phyloP scores from a whole-genome alignment of 768 basidiomycete species.

The Amanita exitialis region DNA sequence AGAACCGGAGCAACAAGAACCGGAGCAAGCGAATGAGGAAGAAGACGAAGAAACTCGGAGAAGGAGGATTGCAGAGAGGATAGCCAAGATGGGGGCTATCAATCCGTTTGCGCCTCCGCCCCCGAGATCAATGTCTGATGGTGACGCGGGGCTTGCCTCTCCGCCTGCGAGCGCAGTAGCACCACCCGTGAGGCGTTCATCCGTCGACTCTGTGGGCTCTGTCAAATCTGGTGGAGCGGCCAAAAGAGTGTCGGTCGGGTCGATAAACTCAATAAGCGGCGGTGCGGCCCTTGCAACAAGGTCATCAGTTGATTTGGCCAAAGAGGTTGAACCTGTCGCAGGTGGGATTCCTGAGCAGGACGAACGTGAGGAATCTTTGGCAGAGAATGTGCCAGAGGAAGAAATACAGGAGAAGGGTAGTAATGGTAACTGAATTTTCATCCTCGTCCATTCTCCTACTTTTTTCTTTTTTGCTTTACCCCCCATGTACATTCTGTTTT shows the following conservation, averaged over 20 bases:
- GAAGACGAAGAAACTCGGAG: conserved; percentile 46
- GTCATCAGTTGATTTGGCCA: background rate
- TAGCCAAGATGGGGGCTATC: conserved; percentile 60
- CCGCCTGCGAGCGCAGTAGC: background rate
- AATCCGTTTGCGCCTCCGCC: conserved; percentile 34
- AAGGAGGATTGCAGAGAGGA: conserved; percentile 51
- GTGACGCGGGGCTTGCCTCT: background rate
- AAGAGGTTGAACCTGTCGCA: background rate
- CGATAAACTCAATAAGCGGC: background rate
- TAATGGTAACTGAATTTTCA: conserved; percentile 14
- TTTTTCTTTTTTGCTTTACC: background rate
- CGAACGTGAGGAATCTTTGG: conserved; percentile 8
- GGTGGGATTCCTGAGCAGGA: conserved; percentile 3
- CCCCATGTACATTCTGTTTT: background rate
- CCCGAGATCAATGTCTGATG: conserved; percentile 10
- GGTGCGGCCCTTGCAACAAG: background rate
- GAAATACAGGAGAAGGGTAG: too few species aligned
- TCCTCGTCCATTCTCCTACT: background rate
- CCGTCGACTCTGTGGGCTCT: conserved; percentile 4
- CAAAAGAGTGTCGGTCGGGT: background rate
- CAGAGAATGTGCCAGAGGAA: background rate
- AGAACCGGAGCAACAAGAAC: conserved; percentile 5
- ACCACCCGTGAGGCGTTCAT: background rate
- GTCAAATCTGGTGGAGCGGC: conserved; percentile 2
- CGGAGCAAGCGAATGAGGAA: conserved; percentile 27